Base-by-base conservation (phyloP, 2,329 filamentous ascomycete genomes). In the Exophiala calicioides region DNA sequence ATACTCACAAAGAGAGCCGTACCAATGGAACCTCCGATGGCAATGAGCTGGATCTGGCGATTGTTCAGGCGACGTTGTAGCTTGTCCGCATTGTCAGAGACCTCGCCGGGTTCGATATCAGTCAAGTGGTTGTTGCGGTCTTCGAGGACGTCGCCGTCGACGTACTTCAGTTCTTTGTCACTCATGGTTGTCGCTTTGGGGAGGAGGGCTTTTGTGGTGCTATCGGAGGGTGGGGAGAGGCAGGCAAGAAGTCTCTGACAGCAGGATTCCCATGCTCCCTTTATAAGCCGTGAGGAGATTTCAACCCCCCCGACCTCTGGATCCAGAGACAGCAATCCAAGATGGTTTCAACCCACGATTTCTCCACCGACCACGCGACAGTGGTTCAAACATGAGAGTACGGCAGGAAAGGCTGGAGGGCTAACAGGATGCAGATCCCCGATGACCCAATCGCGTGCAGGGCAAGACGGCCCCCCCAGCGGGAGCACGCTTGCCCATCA, bases 11-110 rank as follows among this genome's bases (percentile, higher is more conserved):
- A 68, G 7, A 71, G 58, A 10, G 63, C 65, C 1, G 62, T 67
- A 32, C 68, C 65, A 23, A 71, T 68, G 2, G 65, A 65, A 15
- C 68, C 68, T 15, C 68, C 68, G 33, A 70, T 70, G 20, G 67
- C 68, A 35, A 71, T 79, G 26, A 81, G 69, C 62, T 81, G 78
- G 58, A 81, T 77, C 56, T 80, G 74, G 41, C 77, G 69, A 60
- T 79, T 79, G 54, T 71, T 69, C 33, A 80, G 69, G 35, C 71
- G 70, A 34, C 77, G 73, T 35, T 78, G 73, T 4, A 72, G 65
- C 8, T 59, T 50, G 50, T 66, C 63, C 33, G 57, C 56, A 55
- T 65, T 66, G 36, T 64, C 61, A 37, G 53, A 53, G 20, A 64
- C 35, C 7, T 36, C n/a, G 13, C 46, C 46, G 16, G 39, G 32